Percentiles rank a stretch among this genome's conserved stretches.
Conservation (phyloP, 2,329 filamentous ascomycete genomes). For the Coniochaeta sp. region DNA sequence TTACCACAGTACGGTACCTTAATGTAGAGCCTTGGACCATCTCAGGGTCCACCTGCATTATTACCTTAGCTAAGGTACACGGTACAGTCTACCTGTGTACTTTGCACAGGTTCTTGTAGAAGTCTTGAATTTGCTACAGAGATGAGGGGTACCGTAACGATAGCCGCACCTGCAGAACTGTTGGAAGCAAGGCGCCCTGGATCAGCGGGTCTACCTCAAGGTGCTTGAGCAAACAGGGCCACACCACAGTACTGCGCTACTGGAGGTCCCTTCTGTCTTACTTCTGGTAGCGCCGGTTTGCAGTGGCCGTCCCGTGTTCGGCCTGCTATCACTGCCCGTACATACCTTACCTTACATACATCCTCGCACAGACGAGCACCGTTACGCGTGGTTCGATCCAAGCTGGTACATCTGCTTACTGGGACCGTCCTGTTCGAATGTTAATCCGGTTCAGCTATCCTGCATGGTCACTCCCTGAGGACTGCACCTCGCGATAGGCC, state of each 20-base stretch:
- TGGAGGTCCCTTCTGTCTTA: too few species aligned
- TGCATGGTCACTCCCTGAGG: slow-evolving; percentile 11
- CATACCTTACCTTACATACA: neutral
- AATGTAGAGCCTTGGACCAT: too few species aligned
- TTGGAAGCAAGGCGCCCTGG: neutral
- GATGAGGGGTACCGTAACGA: too few species aligned
- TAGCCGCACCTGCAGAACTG: neutral
- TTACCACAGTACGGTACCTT: too few species aligned
- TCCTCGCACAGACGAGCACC: neutral
- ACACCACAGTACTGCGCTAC: neutral
- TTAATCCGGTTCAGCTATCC: neutral
- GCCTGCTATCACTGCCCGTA: neutral
- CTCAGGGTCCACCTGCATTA: too few species aligned
- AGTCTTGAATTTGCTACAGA: too few species aligned
- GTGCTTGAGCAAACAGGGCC: neutral
- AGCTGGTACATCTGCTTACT: neutral
- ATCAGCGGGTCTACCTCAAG: neutral
- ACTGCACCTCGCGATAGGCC: neutral
- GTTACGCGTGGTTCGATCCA: neutral
- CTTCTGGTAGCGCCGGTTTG: neutral
- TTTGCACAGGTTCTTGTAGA: too few species aligned
- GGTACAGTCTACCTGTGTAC: too few species aligned
- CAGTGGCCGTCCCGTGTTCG: neutral
- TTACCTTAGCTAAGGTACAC: too few species aligned
- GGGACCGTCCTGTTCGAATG: neutral